A percentile compares a stretch with the other conserved stretches of the same genome.
Conservation (phyloP, 1,139 yeast genomes). For the Pneumocystis jirovecii region DNA sequence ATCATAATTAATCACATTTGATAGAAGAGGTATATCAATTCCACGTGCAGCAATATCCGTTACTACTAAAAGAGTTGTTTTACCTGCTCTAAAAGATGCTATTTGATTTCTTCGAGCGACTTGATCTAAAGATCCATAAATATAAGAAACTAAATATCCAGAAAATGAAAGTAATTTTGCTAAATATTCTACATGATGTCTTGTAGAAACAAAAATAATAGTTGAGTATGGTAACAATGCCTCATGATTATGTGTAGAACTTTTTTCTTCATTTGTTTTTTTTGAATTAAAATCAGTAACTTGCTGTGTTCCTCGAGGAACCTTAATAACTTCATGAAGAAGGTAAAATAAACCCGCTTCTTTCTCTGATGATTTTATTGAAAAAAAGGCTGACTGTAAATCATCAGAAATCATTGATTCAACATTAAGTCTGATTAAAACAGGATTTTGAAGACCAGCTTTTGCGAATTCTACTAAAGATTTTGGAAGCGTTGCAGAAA, state of each 20-base stretch:
- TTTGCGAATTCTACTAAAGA: constrained; percentile 91
- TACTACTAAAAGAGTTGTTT: constrained; percentile 72
- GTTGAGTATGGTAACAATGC: constrained; percentile 77
- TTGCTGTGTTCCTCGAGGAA: constrained; percentile 57
- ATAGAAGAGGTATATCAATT: constrained; percentile 92
- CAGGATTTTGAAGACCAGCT: constrained; percentile 87
- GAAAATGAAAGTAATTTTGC: constrained; percentile 52
- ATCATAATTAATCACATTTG: constrained; percentile 82
- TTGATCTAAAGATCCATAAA: constrained; percentile 90
- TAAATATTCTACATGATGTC: constrained; percentile 92
- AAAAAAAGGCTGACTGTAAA: constrained; percentile 74
- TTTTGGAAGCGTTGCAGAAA: constrained; percentile 89
- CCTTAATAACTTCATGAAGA: constrained; percentile 67
- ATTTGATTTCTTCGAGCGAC: constrained; percentile 85
- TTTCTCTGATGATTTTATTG: constrained; percentile 70
- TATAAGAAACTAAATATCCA: constrained; percentile 76
- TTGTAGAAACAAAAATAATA: constrained; percentile 87
- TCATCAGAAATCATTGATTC: constrained; percentile 82
- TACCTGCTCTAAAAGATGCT: constrained; percentile 68
- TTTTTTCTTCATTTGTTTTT: constrained; percentile 17
- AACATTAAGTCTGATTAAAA: constrained; percentile 78
- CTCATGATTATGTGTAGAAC: constrained; percentile 45
- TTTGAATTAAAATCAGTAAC: constrained; percentile 14
- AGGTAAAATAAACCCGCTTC: constrained; percentile 71
- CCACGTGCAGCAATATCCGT: constrained; percentile 99